These are phyloP conservation scores for Xylaria palmicola DNA, from an alignment of 495 filamentous ascomycete species.

Conservation along the genomic window DNA sequence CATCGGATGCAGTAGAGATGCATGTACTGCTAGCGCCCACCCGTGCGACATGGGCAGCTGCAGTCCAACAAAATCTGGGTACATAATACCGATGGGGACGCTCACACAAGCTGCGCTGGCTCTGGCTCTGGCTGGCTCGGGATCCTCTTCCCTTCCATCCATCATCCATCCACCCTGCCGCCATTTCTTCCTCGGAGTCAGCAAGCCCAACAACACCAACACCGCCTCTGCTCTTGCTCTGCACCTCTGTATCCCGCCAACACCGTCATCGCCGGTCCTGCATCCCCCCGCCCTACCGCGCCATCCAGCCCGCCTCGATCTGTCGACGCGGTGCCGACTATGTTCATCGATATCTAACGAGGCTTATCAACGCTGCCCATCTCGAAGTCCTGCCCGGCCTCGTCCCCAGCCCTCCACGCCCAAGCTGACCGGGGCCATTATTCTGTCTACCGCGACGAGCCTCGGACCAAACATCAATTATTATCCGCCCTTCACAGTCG, in stretches of 20 bases:
- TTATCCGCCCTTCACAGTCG: too few relatives aligned
- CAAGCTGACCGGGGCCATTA: neutral
- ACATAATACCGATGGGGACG: constrained; percentile 9
- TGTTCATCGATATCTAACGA: constrained; percentile 22
- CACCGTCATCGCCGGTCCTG: neutral
- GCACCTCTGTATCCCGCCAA: too few relatives aligned
- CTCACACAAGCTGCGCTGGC: constrained; percentile 12
- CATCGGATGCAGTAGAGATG: neutral
- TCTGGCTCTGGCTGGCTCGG: constrained; percentile 2
- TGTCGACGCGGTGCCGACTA: constrained; percentile 13
- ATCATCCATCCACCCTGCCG: constrained; percentile 21
- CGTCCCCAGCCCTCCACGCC: constrained; percentile 7
- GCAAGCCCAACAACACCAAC: too few relatives aligned
- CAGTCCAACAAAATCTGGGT: constrained; percentile 18
- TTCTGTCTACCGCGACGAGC: neutral
- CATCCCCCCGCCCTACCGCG: neutral
- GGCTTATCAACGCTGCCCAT: constrained; percentile 8
- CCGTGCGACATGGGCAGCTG: constrained; percentile 13
- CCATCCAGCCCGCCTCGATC: neutral
- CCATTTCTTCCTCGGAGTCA: constrained; percentile 24
- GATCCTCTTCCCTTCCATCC: neutral
- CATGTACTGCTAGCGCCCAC: neutral
- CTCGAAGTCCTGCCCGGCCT: constrained; percentile 16
- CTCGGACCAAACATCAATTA: neutral
- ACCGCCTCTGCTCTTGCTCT: too few relatives aligned